Percentiles rank a stretch among this genome's conserved stretches.
phyloP scores from a whole-genome alignment of 148 eudicot genomes.

The Heliosperma pusillum region DNA sequence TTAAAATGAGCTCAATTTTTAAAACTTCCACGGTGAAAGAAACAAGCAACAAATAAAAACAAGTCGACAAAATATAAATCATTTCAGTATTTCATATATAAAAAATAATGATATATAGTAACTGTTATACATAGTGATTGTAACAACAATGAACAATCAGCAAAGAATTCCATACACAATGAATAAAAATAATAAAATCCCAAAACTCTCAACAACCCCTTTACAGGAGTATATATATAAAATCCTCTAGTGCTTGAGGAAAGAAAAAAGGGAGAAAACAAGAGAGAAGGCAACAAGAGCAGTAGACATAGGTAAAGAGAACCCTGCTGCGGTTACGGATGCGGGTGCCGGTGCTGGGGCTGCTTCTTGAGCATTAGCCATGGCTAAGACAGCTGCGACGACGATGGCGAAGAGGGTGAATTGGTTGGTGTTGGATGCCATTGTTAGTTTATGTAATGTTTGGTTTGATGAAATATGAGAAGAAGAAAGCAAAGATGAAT shows the following conservation, averaged over 20 bases:
- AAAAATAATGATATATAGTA: not conserved
- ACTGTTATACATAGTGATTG: not conserved
- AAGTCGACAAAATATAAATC: too few species aligned
- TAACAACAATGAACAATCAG: constrained; percentile 1
- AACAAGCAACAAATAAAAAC: too few species aligned
- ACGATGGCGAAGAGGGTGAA: not conserved
- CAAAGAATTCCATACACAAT: not conserved
- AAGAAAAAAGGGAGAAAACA: constrained; percentile 10
- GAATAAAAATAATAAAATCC: too few species aligned
- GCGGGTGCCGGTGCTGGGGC: constrained; percentile 12
- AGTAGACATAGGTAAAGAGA: constrained; percentile 12
- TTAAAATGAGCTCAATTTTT: too few species aligned
- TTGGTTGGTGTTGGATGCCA: constrained; percentile 12
- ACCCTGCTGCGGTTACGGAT: constrained; percentile 11
- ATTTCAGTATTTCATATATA: too few species aligned
- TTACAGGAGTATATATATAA: not conserved
- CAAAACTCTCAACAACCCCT: too few species aligned
- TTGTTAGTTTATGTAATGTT: not conserved
- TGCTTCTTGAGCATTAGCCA: constrained; percentile 11
- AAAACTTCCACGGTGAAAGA: too few species aligned
- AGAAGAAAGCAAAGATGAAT: not conserved
- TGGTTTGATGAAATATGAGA: not conserved
- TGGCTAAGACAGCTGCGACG: not conserved
- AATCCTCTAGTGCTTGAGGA: constrained; percentile 9
- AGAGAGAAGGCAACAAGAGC: constrained; percentile 11